A percentile compares a stretch with the other conserved stretches of the same genome.
Conservation (phyloP, 805 yeast genomes). For the Ogataea paraovalis region DNA sequence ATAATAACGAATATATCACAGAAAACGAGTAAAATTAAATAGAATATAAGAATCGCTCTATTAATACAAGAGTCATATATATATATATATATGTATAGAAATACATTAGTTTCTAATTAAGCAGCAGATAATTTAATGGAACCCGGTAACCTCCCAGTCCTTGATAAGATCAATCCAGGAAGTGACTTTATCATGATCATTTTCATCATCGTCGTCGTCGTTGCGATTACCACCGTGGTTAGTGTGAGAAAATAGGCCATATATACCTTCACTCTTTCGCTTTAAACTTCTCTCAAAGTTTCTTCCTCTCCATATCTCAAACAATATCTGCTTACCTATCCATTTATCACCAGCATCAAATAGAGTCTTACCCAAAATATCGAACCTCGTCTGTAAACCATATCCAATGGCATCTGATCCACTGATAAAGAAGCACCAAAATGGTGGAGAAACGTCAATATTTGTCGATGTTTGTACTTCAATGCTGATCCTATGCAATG, state of each 20-base stretch:
- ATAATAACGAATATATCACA: too few relatives aligned
- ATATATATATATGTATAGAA: too few relatives aligned
- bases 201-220: conserved; percentile 20
- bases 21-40: too few relatives aligned
- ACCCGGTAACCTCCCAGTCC: conserved; percentile 46
- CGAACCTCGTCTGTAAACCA: conserved; percentile 30
- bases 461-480: conserved; percentile 17
- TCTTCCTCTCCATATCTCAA: conserved; percentile 47
- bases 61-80: too few relatives aligned
- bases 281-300: conserved; percentile 12
- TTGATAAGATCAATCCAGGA: conserved; percentile 53
- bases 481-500: conserved; percentile 20
- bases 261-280: neutral
- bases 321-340: conserved; percentile 51
- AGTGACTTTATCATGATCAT: conserved; percentile 23
- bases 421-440: conserved; percentile 46
- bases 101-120: neutral
- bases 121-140: conserved; percentile 11
- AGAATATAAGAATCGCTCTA: too few relatives aligned
- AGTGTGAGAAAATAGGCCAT: neutral
- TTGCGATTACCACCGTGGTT: neutral
- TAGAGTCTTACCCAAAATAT: conserved; percentile 31
- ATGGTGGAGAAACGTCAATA: conserved; percentile 35
- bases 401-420: conserved; percentile 37
- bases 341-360: conserved; percentile 41